Percentiles rank a stretch among this genome's conserved stretches.
phyloP scores from a whole-genome alignment of 179 eudicot genomes.

The Beta corolliflora region DNA sequence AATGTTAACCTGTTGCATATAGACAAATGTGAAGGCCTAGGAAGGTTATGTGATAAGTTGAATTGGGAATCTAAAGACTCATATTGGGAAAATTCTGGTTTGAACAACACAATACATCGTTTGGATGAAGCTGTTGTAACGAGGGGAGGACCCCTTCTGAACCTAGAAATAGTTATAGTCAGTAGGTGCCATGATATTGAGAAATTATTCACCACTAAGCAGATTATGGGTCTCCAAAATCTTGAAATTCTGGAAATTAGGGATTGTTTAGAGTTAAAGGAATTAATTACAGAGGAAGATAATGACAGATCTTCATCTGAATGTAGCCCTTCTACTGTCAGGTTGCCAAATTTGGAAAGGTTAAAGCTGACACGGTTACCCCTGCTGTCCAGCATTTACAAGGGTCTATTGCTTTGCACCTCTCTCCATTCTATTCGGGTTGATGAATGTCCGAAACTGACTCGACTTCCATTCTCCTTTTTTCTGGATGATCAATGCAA shows the following conservation, averaged over 20 bases:
- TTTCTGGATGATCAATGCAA: not conserved
- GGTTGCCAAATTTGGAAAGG: not conserved
- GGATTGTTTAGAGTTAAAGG: not conserved
- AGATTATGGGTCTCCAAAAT: not conserved
- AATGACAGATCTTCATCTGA: not conserved
- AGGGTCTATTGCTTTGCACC: not conserved
- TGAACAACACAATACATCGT: not conserved
- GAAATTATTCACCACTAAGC: not conserved
- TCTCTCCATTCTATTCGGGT: not conserved
- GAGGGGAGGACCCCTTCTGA: not conserved
- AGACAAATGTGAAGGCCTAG: not conserved
- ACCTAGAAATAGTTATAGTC: not conserved
- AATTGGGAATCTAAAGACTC: not conserved
- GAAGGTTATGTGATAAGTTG: not conserved
- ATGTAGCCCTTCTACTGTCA: not conserved
- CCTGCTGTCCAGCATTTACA: not conserved
- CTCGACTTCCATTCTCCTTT: not conserved
- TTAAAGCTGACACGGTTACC: not conserved
- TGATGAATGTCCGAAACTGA: constrained; percentile 5
- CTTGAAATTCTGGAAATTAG: not conserved
- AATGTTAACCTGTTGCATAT: not conserved
- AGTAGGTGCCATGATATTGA: constrained; percentile 1
- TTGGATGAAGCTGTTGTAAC: not conserved
- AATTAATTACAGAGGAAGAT: not conserved
- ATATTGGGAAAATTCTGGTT: not conserved